A percentile compares a stretch with the other conserved stretches of the same genome.
These are phyloP conservation scores for Neonectria ditissima DNA, from an alignment of 2,329 filamentous ascomycete species.

Conservation along the genomic window DNA sequence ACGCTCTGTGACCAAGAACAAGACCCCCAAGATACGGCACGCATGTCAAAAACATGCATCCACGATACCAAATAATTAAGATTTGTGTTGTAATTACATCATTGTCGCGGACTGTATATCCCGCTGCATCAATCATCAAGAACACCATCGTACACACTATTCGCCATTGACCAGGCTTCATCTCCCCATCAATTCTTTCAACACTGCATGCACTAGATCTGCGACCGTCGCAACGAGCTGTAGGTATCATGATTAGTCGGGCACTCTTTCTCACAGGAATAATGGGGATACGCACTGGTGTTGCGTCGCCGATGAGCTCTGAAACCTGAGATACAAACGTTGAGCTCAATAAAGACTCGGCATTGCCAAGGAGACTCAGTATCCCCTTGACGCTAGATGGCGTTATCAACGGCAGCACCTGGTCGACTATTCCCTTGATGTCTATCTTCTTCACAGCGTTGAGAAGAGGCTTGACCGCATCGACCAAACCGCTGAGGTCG, in stretches of 20 bases:
- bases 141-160: no score
- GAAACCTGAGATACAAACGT: slow-evolving; percentile 57
- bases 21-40: no score
- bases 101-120: no score
- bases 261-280: accelerated
- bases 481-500: slow-evolving; percentile 50
- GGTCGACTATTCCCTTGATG: slow-evolving; percentile 50
- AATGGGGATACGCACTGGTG: slow-evolving; percentile 32
- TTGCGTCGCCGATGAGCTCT: slow-evolving; percentile 52
- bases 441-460: slow-evolving; percentile 54
- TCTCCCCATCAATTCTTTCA: slow-evolving; percentile 45
- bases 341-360: slow-evolving; percentile 51
- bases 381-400: slow-evolving; percentile 53
- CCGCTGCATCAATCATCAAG: no score
- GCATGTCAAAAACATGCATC: no score
- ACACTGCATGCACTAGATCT: slow-evolving; percentile 49
- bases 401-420: slow-evolving; percentile 55
- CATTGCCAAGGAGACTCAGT: slow-evolving; percentile 53
- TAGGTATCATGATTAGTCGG: not conserved
- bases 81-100: no score
- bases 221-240: slow-evolving; percentile 50
- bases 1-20: no score
- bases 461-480: slow-evolving; percentile 52
- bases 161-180: no score
- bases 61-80: no score